Conservation (phyloP, 106 monocot species). For the Dendrobium officinale region DNA sequence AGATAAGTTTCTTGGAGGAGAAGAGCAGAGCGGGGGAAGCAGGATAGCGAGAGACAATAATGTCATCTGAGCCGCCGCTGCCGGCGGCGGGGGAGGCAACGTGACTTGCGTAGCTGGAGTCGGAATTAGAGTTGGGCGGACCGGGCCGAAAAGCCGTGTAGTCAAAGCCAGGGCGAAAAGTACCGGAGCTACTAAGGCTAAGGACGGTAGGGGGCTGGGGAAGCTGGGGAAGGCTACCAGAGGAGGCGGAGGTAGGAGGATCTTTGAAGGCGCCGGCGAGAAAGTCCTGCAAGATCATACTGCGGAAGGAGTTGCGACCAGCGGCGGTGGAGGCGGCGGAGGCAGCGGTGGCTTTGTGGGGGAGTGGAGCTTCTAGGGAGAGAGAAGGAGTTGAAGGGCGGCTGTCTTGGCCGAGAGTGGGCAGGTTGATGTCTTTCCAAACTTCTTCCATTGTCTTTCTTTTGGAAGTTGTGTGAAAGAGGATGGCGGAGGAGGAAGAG, state of each 20-base stretch:
- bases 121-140: slow-evolving; percentile 6
- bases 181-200: slow-evolving; percentile 12
- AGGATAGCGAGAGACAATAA: too few relatives aligned
- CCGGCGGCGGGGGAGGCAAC: slow-evolving; percentile 8
- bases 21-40: background rate
- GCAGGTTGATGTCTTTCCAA: slow-evolving; percentile 53
- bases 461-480: background rate
- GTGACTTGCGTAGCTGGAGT: background rate
- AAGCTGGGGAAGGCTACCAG: background rate
- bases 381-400: background rate
- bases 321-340: background rate
- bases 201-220: slow-evolving; percentile 14
- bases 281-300: slow-evolving; percentile 52
- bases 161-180: background rate
- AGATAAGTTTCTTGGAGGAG: slow-evolving; percentile 7
- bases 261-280: slow-evolving; percentile 28
- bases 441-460: slow-evolving; percentile 56
- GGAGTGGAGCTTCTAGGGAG: background rate
- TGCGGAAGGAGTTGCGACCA: slow-evolving; percentile 8
- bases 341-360: background rate
- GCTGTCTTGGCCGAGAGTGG: slow-evolving; percentile 7
- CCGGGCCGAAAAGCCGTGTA: background rate
- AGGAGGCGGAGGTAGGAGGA: background rate
- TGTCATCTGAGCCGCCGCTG: background rate
- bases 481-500: too few relatives aligned